Evolutionary conservation across 2,329 filamentous ascomycete species (phyloP).

Genomic region (Cercospora zeae-maydis): DNA sequence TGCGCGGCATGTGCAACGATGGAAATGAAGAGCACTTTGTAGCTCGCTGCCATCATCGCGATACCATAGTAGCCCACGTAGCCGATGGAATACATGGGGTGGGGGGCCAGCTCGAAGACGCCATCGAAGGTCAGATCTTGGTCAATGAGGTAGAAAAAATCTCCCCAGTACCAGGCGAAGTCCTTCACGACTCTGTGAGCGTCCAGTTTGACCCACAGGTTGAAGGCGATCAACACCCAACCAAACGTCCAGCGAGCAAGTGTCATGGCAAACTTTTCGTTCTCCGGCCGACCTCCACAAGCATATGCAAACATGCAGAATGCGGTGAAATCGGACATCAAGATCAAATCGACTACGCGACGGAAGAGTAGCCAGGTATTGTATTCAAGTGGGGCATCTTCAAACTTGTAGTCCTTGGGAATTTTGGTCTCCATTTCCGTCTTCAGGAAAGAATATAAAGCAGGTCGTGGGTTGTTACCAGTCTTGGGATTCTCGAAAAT

Average conservation of each 20-base stretch:
- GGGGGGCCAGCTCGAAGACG: slow-evolving; percentile 97
- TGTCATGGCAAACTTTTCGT: slow-evolving; percentile 67
- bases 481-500: slow-evolving; percentile 80
- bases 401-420: slow-evolving; percentile 86
- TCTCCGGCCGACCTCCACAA: slow-evolving; percentile 70
- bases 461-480: slow-evolving; percentile 78
- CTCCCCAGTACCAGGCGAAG: slow-evolving; percentile 99
- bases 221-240: slow-evolving; percentile 79
- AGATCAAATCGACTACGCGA: slow-evolving; percentile 88
- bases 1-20: slow-evolving; percentile 91
- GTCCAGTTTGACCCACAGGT: slow-evolving; percentile 97
- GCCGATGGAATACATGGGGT: slow-evolving; percentile 98
- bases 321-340: slow-evolving; percentile 98
- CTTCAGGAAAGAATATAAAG: slow-evolving; percentile 79
- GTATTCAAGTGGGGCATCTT: slow-evolving; percentile 91
- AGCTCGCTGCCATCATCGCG: slow-evolving; percentile 96
- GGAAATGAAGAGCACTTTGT: slow-evolving; percentile 94
- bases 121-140: slow-evolving; percentile 97
- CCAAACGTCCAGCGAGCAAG: slow-evolving; percentile 74
- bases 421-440: slow-evolving; percentile 93
- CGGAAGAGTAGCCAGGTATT: slow-evolving; percentile 98
- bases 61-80: slow-evolving; percentile 98
- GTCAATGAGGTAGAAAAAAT: slow-evolving; percentile 98
- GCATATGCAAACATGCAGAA: slow-evolving; percentile 95
- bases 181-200: slow-evolving; percentile 97